Base-by-base conservation (phyloP, 164 flowering plant genomes). In the Umbellularia californica region DNA sequence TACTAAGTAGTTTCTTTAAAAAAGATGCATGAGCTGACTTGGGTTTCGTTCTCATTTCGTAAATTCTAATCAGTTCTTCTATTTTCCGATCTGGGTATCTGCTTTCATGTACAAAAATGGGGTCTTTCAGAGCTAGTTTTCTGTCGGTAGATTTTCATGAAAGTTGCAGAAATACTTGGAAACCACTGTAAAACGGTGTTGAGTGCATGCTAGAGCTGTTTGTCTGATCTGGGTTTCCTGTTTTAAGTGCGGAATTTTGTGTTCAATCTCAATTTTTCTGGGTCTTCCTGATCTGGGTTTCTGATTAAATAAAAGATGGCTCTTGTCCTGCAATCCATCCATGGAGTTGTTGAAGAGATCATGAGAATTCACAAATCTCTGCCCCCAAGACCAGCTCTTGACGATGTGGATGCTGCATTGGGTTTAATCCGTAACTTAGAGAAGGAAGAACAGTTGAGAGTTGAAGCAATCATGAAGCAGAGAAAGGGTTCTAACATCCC, bases 301-400 rank as follows among this genome's bases (percentile, higher is more conserved):
- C 68, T 6, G n/a, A 2, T 14, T 3, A 64, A 30, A 3, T 12
- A 23, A 11, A 76, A 69, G 50, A 83, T 83, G 85, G 81, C 77
- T 41, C 19, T 74, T 14, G 71, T 58, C 75, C 25, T 68, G 19
- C 75, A 80, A 62, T 70, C 81, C 17, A 63, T 73, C 0, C 88
- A 87, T n/a, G 82, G 74, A 15, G 87, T 81, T 30, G 92, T 88
- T 50, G 86, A 77, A 55, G 88, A 88, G 82, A 89, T 93, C 75
- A 91, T 83, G 93, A 81, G 84, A 74, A 72, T 89, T 70, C 94
- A 90, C 73, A 84, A 85, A 84, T 88, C 91, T 55, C 79, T 93
- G 70, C 97, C 96, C 9, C 1, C 72, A 1, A 79, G 97, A 70
- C 96, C 93, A 0, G 85, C 83, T 27, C 70, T 90, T 1, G 91